Conservation (phyloP, 2,329 filamentous ascomycete species). For the Diaporthe citri region DNA sequence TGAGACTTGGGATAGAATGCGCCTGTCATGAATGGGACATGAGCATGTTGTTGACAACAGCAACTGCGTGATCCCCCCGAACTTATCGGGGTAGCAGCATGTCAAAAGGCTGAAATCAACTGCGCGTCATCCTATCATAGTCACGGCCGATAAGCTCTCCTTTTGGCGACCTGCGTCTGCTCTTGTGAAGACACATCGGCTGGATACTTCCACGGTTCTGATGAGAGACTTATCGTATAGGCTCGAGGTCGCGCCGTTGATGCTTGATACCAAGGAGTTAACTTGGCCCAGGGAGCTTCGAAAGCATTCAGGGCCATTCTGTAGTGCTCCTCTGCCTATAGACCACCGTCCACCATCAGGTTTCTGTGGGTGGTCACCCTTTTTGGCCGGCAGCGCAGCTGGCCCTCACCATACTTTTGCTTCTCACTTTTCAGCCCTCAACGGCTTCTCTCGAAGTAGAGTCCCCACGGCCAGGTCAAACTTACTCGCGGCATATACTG, state of each 20-base stretch:
- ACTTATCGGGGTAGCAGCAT: neutral
- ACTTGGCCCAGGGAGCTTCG: neutral
- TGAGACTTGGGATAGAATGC: neutral
- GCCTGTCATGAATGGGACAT: neutral
- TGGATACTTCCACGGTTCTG: neutral
- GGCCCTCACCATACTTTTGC: too few species aligned
- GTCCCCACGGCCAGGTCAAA: neutral
- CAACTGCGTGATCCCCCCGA: neutral
- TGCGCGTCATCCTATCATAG: neutral
- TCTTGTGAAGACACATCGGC: neutral
- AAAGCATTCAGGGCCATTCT: neutral
- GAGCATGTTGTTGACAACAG: neutral
- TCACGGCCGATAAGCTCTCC: neutral
- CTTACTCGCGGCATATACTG: neutral
- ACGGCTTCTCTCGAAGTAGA: neutral
- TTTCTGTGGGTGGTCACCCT: neutral
- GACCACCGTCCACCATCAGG: neutral
- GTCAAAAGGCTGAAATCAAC: neutral
- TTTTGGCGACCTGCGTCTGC: neutral
- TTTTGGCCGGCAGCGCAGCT: too few species aligned
- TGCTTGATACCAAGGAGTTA: neutral
- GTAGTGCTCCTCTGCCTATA: neutral
- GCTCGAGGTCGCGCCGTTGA: too few species aligned
- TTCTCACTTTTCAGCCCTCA: neutral
- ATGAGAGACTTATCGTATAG: too few species aligned